Conservation (phyloP, 73 alveolate species). For the Paramecium pentaurelia region DNA sequence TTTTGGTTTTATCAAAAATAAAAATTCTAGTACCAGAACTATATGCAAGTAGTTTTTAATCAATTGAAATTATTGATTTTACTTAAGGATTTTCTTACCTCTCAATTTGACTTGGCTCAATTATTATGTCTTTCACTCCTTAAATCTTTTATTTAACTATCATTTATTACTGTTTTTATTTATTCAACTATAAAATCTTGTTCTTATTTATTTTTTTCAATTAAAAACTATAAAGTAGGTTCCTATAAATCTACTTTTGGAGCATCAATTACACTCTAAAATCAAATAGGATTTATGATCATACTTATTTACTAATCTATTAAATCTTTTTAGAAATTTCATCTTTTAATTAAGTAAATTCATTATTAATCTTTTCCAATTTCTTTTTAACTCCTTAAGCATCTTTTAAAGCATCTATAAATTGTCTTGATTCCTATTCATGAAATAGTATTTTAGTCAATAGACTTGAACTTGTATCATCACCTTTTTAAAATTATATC, state of each 20-base stretch:
- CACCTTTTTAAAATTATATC: not conserved
- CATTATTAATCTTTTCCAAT: not conserved
- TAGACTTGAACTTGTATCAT: not conserved
- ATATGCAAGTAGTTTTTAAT: not conserved
- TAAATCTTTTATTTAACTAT: not conserved
- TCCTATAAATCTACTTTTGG: not conserved
- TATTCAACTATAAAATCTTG: not conserved
- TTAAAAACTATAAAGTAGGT: not conserved
- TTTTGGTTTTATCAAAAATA: not conserved
- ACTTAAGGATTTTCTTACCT: not conserved
- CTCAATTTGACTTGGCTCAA: not conserved
- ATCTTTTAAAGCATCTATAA: not conserved
- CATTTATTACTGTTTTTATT: not conserved
- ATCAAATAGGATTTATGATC: not conserved
- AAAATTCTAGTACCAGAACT: not conserved
- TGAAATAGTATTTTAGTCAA: not conserved
- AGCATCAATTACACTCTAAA: not conserved
- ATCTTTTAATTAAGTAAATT: not conserved
- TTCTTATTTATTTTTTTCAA: not conserved
- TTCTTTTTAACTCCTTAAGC: not conserved
- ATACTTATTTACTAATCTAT: not conserved
- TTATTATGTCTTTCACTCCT: not conserved
- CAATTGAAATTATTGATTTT: not conserved
- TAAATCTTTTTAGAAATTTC: not conserved
- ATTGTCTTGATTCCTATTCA: not conserved